Evolutionary conservation across 805 yeast genomes (phyloP).

Genomic region (Saccharomycopsis sp.): DNA sequence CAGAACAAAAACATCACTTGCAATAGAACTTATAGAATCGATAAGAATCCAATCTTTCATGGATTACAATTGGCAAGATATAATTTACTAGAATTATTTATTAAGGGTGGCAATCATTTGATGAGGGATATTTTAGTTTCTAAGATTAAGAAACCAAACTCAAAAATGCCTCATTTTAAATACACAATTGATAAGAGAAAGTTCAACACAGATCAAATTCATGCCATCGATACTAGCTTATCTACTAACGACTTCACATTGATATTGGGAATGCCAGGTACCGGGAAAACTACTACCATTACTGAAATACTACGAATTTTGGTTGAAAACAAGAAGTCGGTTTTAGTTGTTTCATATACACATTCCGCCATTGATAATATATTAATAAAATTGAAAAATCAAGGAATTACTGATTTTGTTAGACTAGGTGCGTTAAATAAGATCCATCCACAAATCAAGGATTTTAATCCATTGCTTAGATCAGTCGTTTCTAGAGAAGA

Average conservation of each 20-base stretch:
- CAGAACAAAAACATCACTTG: slow-evolving; percentile 19
- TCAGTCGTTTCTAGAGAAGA: slow-evolving; percentile 36
- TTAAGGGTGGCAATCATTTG: slow-evolving; percentile 33
- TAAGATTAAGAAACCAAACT: slow-evolving; percentile 15
- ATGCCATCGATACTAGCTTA: slow-evolving; percentile 61
- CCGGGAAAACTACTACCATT: slow-evolving; percentile 90
- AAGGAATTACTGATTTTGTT: slow-evolving; percentile 40
- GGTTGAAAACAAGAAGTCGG: slow-evolving; percentile 53
- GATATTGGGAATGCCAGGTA: slow-evolving; percentile 96
- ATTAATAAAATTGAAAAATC: slow-evolving; percentile 55
- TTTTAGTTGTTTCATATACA: slow-evolving; percentile 79
- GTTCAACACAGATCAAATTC: slow-evolving; percentile 65
- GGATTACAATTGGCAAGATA: slow-evolving; percentile 72
- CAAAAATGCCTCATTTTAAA: slow-evolving; percentile 5
- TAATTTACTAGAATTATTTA: slow-evolving; percentile 65
- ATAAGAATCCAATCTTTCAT: slow-evolving; percentile 69
- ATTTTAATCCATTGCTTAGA: slow-evolving; percentile 38
- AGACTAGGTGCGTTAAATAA: slow-evolving; percentile 58
- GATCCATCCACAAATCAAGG: slow-evolving; percentile 55
- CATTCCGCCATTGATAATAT: slow-evolving; percentile 97
- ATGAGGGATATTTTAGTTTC: slow-evolving; percentile 32
- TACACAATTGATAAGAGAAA: slow-evolving; percentile 5
- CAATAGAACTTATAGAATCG: slow-evolving; percentile 50
- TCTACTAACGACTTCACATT: slow-evolving; percentile 68
- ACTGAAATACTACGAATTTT: slow-evolving; percentile 62